Evolutionary conservation across 2,329 filamentous ascomycete genomes (phyloP).

Genomic region (Orbilia blumenaviensis): DNA sequence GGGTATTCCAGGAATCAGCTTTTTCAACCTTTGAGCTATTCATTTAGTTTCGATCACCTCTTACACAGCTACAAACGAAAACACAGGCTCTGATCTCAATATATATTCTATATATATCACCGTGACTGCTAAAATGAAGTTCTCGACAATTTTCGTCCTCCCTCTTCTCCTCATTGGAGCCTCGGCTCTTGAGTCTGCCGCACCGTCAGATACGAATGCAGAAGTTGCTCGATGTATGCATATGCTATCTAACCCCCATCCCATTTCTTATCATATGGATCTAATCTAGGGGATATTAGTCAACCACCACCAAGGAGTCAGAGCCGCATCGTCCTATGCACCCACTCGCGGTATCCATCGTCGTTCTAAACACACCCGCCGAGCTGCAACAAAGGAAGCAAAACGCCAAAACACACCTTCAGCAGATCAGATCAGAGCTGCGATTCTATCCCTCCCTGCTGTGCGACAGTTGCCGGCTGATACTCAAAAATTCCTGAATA

Average conservation of each 20-base stretch:
- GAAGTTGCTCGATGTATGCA: background rate
- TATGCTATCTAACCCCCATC: background rate
- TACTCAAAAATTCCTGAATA: background rate
- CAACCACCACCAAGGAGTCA: background rate
- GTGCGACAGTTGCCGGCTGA: background rate
- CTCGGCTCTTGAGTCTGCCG: background rate
- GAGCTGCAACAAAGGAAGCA: background rate
- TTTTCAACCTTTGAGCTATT: background rate
- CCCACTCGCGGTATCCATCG: background rate
- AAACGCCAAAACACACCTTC: background rate
- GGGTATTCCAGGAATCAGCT: too few species aligned
- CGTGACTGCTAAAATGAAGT: too few species aligned
- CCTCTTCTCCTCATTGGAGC: background rate
- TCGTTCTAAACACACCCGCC: background rate
- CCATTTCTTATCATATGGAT: background rate
- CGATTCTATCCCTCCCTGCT: background rate
- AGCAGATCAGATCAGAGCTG: background rate
- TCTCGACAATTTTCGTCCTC: background rate
- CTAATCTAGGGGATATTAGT: constrained; percentile 2
- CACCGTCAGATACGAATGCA: background rate
- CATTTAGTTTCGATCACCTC: background rate
- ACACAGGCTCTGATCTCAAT: background rate
- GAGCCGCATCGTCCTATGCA: background rate
- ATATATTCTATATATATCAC: too few species aligned
- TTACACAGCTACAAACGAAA: background rate